Conservation (phyloP, 331 rosid genomes). For the Telfairia occidentalis region DNA sequence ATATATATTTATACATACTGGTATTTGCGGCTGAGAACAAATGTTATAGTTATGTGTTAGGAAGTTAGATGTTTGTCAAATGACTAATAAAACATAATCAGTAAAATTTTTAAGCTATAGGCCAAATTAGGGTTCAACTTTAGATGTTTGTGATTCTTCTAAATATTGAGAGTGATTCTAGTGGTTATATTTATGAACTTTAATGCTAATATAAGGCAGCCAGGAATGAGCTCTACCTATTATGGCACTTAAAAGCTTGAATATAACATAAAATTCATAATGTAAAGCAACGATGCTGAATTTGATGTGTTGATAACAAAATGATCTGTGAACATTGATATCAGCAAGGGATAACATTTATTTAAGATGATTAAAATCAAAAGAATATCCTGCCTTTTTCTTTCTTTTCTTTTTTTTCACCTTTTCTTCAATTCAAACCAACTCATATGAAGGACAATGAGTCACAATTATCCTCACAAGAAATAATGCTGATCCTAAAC, state of each 20-base stretch:
- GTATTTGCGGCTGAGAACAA: no score
- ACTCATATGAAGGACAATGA: background rate
- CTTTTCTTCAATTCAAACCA: background rate
- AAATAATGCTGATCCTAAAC: slow-evolving; percentile 5
- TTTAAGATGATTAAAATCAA: background rate
- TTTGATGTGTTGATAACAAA: background rate
- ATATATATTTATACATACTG: no score
- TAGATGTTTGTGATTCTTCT: no score
- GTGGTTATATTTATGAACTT: no score
- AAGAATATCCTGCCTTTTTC: background rate
- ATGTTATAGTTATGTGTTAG: no score
- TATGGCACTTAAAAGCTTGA: background rate
- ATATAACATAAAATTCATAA: background rate
- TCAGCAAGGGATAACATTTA: background rate
- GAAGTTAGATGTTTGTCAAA: no score
- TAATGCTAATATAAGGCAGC: no score
- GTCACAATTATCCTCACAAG: background rate
- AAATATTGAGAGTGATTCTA: no score
- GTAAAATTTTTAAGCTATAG: no score
- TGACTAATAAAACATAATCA: no score
- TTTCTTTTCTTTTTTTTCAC: background rate
- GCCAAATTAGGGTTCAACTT: no score
- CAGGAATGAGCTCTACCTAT: no score
- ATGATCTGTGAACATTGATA: background rate
- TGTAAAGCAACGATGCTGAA: background rate